Base-by-base conservation (phyloP, 345 rosid genomes). In the Nephelium lappaceum region DNA sequence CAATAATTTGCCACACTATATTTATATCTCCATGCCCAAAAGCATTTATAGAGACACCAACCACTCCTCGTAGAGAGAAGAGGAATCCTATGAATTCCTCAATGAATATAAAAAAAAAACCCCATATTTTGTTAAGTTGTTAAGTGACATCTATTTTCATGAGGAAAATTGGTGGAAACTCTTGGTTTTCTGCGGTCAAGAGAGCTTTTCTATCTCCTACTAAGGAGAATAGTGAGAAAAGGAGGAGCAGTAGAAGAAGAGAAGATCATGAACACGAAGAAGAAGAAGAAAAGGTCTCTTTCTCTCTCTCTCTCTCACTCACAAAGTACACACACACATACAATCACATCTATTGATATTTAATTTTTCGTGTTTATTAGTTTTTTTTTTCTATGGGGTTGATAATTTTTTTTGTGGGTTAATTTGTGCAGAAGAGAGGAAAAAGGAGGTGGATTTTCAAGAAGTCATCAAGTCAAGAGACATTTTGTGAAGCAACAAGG, bases 141-240 rank as follows among this genome's bases (percentile, higher is more conserved):
- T 4, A 14, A 49, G 62, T 31, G 9, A 23, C 45, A 12, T 64
- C 38, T 67, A 70, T 73, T 75, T 16, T 74, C 63, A 86, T 87
- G 92, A 89, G 91, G 78, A 92, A 89, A 82, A 82, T 72, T 12
- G 87, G 90, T 42, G 93, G 93, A 38, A 91, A 83, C 84, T 90
- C 96, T 8, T 93, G 98, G 96, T 77, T 93, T 68, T 83, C 86
- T 68, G 92, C 88, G 38, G 91, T 93, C 36, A 92, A 88, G 87
- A 88, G 88, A 64, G 96, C 89, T 66, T 93, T 93, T 70, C 83
- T 89, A 60, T 90, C 94, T 61, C 91, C 93, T 12, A 53, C 81
- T 36, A 91, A 86, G 78, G 89, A 84, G 4, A 80, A 51, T 60
- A 23, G 64, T 27, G 81, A 79, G 60, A 87, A 83, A 83, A 85